phyloP scores from a whole-genome alignment of 192 early-diverging fungal genomes.

The Podila verticillata region DNA sequence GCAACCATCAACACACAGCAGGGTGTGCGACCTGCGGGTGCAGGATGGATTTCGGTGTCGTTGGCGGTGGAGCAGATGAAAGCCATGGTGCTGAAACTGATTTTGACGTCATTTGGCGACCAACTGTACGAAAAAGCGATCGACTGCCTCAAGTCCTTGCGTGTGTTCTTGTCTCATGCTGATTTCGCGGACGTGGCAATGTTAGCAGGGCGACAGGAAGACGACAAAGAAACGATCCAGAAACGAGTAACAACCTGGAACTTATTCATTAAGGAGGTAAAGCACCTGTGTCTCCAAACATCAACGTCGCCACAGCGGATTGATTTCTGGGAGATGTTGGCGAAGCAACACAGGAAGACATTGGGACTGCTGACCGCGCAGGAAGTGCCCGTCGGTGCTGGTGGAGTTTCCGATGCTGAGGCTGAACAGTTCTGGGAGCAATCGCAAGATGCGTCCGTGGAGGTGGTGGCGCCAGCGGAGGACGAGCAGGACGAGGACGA shows the following conservation, averaged over 20 bases:
- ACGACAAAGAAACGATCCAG: constrained; percentile 23
- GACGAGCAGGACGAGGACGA: constrained; percentile 25
- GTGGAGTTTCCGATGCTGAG: constrained; percentile 54
- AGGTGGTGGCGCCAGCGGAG: constrained; percentile 10
- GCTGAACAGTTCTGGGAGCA: constrained; percentile 58
- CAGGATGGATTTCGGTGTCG: constrained; percentile 20
- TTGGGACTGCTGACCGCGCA: constrained; percentile 58
- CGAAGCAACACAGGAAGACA: constrained; percentile 26
- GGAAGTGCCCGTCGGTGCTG: constrained; percentile 53
- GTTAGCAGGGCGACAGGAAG: not conserved
- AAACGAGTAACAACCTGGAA: constrained; percentile 60
- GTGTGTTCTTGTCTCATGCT: constrained; percentile 28
- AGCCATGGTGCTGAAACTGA: constrained; percentile 55
- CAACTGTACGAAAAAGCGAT: constrained; percentile 67
- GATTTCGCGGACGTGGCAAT: constrained; percentile 5
- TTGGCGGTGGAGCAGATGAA: constrained; percentile 68
- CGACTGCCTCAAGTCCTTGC: constrained; percentile 62
- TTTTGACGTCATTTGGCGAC: constrained; percentile 64
- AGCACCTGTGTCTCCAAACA: constrained; percentile 37
- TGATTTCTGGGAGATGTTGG: constrained; percentile 65
- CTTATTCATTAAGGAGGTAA: constrained; percentile 58
- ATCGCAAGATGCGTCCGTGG: not conserved
- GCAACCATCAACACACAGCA: constrained; percentile 54
- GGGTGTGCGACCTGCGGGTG: constrained; percentile 65
- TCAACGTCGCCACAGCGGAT: constrained; percentile 32